Evolutionary conservation across 2,329 filamentous ascomycete genomes (phyloP).

Genomic region (Diaporthe sp.): DNA sequence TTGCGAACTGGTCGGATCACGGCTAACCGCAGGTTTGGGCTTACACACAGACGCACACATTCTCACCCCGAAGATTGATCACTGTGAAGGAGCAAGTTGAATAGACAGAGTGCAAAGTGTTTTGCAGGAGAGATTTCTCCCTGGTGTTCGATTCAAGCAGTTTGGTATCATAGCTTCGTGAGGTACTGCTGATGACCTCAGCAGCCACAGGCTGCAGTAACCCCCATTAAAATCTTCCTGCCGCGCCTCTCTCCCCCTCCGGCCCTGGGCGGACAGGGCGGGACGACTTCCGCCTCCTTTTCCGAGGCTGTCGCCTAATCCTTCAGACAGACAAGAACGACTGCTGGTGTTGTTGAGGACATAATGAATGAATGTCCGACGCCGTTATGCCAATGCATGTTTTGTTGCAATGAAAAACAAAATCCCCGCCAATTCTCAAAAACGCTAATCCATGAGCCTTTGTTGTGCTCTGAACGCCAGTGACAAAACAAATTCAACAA

Average conservation of each 20-base stretch:
- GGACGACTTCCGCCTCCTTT: not conserved
- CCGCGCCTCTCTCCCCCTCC: not conserved
- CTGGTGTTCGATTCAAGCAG: constrained; percentile 23
- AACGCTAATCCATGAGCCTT: constrained; percentile 13
- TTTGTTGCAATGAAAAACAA: constrained; percentile 4
- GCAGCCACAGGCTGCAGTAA: constrained; percentile 18
- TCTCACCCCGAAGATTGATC: not conserved
- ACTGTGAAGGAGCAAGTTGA: not conserved
- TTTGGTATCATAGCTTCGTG: constrained; percentile 41
- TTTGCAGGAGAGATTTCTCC: constrained; percentile 13
- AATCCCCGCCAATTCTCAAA: not conserved
- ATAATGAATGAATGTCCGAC: constrained; percentile 37
- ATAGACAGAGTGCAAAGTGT: not conserved
- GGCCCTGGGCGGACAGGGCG: not conserved
- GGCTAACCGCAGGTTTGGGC: constrained; percentile 13
- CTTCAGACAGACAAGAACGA: constrained; percentile 22
- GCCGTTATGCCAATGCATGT: constrained; percentile 35
- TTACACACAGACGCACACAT: constrained; percentile 17
- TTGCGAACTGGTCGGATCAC: constrained; percentile 6
- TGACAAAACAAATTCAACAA: constrained; percentile 9
- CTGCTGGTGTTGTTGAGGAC: constrained; percentile 14
- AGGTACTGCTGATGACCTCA: constrained; percentile 38
- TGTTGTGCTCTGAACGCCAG: constrained; percentile 28
- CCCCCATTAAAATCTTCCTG: constrained; percentile 21
- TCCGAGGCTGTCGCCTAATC: constrained; percentile 24